Conservation (phyloP, 257 asterid genomes). For the Solanum dulcamara region DNA sequence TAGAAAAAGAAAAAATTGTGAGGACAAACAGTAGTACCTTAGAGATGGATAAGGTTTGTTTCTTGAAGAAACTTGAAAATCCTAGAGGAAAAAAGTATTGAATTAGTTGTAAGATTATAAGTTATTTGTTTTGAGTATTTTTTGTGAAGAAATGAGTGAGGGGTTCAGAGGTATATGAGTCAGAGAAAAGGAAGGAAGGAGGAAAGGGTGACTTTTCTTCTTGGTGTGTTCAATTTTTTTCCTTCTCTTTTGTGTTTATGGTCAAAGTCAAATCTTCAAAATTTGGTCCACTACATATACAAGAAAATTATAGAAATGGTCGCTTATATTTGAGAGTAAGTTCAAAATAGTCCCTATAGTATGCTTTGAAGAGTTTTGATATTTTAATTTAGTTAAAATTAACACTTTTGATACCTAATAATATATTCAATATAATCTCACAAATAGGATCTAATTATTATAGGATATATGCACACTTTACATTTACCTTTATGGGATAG, state of each 20-base stretch:
- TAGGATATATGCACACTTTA: not conserved
- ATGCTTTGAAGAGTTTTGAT: not conserved
- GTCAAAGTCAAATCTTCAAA: conserved; percentile 65
- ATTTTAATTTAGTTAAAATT: not conserved
- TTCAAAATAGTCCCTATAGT: not conserved
- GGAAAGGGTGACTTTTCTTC: conserved; percentile 74
- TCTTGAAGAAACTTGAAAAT: not conserved
- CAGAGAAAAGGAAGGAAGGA: conserved; percentile 18
- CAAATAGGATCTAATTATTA: too few relatives aligned
- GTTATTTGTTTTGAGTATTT: not conserved
- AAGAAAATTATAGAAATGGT: not conserved
- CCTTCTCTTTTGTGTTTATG: not conserved
- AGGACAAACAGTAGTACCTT: not conserved
- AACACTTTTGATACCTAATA: not conserved
- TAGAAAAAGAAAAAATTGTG: not conserved
- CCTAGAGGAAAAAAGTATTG: not conserved
- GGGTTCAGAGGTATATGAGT: conserved; percentile 20
- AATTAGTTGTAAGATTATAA: not conserved
- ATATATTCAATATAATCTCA: not conserved
- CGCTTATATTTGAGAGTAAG: not conserved
- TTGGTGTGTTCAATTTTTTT: conserved; percentile 5
- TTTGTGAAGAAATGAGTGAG: conserved; percentile 7
- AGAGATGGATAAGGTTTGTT: not conserved
- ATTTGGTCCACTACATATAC: conserved; percentile 36
- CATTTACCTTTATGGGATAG: not conserved